Evolutionary conservation across 2,329 filamentous ascomycete genomes (phyloP).

Genomic region (Fusarium sp.): DNA sequence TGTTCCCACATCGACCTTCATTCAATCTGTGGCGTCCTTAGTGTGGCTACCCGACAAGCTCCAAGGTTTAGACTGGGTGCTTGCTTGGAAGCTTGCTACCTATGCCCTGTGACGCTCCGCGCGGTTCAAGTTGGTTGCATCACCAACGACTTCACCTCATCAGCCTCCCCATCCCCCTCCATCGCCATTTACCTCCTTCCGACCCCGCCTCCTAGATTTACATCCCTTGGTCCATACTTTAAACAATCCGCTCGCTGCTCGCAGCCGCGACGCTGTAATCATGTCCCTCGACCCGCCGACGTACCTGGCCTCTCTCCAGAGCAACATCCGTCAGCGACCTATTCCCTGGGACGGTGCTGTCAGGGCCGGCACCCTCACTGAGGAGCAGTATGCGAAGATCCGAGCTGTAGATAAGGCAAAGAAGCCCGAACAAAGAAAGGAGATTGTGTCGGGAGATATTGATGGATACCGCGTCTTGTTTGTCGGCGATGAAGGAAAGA

Average conservation of each 20-base stretch:
- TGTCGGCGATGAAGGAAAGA: conserved; percentile 76
- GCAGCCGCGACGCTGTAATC: conserved; percentile 48
- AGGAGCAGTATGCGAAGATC: conserved; percentile 94
- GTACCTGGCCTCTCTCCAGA: conserved; percentile 87
- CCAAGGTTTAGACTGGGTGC: conserved; percentile 12
- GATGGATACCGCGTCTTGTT: conserved; percentile 84
- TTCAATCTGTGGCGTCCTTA: conserved; percentile 26
- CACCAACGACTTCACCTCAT: conserved; percentile 47
- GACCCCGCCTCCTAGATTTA: conserved; percentile 7
- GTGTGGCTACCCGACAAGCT: conserved; percentile 38
- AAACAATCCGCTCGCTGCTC: conserved; percentile 34
- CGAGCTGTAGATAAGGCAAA: conserved; percentile 96
- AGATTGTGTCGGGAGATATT: conserved; percentile 83
- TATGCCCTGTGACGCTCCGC: conserved; percentile 43
- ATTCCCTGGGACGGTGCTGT: conserved; percentile 99
- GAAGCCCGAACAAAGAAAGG: conserved; percentile 83
- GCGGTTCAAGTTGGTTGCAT: conserved; percentile 47
- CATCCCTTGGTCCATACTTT: conserved; percentile 20
- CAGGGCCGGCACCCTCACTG: conserved; percentile 91
- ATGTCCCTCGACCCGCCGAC: conserved; percentile 95
- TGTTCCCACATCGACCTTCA: background rate
- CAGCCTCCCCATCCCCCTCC: conserved; percentile 30
- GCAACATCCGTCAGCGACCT: conserved; percentile 94
- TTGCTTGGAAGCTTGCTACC: conserved; percentile 32
- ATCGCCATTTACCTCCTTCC: conserved; percentile 13